Evolutionary conservation across 257 asterid genomes (phyloP).

Genomic region (Haberlea rhodopensis): DNA sequence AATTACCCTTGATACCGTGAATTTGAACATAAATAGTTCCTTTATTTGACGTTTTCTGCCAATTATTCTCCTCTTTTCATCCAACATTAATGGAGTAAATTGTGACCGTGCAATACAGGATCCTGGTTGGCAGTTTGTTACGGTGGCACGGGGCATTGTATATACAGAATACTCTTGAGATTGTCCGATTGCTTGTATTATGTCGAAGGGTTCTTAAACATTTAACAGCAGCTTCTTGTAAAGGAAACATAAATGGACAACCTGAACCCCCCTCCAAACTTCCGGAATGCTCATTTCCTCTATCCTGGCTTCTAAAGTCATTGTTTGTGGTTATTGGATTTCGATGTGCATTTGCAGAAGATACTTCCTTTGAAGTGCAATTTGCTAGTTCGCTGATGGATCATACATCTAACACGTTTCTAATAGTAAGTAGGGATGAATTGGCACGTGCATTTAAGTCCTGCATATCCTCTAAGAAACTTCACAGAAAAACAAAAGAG

Average conservation of each 20-base stretch:
- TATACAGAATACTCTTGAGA: conserved; percentile 38
- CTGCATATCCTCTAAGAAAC: conserved; percentile 30
- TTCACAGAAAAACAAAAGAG: conserved; percentile 32
- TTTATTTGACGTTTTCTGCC: background rate
- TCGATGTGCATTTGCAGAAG: conserved; percentile 45
- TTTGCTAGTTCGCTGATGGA: conserved; percentile 52
- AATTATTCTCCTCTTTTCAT: conserved; percentile 15
- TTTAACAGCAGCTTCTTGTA: conserved; percentile 49
- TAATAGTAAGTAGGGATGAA: conserved; percentile 46
- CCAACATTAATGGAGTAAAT: conserved; percentile 18
- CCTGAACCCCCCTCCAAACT: conserved; percentile 34
- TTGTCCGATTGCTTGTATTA: conserved; percentile 59
- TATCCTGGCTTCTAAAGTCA: conserved; percentile 78
- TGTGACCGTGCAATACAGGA: conserved; percentile 54
- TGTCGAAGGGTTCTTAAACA: conserved; percentile 74
- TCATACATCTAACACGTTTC: conserved; percentile 60
- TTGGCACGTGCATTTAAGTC: conserved; percentile 39
- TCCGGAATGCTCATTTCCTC: conserved; percentile 42
- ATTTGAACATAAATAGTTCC: background rate
- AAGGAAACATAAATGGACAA: conserved; percentile 37
- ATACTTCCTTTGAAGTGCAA: conserved; percentile 41
- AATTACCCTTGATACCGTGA: conserved; percentile 1
- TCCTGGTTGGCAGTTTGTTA: conserved; percentile 64
- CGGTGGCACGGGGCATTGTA: conserved; percentile 28
- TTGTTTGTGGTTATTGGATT: conserved; percentile 47